These are phyloP conservation scores for Parascedosporium putredinis DNA, from an alignment of 2,329 filamentous ascomycete species.

Conservation along the genomic window DNA sequence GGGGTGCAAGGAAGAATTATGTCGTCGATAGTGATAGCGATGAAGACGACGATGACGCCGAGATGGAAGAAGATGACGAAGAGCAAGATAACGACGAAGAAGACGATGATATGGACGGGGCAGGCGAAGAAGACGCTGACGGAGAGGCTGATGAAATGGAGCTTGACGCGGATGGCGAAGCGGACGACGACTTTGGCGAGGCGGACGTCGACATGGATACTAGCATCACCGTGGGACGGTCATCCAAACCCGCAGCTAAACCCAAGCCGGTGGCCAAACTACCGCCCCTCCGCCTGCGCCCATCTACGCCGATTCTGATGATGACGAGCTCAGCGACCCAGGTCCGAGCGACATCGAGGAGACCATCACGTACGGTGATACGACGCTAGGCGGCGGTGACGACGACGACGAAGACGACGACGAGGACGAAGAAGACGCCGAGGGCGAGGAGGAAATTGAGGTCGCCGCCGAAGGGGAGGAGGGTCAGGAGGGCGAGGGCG, in stretches of 20 bases:
- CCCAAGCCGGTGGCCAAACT: slow-evolving; percentile 24
- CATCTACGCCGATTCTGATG: slow-evolving; percentile 36
- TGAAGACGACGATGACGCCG: slow-evolving; percentile 31
- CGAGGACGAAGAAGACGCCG: no score
- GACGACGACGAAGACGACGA: slow-evolving; percentile 39
- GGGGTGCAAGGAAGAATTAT: slow-evolving; percentile 48
- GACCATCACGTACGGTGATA: slow-evolving; percentile 30
- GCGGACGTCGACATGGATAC: slow-evolving; percentile 37
- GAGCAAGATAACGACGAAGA: slow-evolving; percentile 28
- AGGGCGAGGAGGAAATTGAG: slow-evolving; percentile 28
- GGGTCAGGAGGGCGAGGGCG: slow-evolving; percentile 26
- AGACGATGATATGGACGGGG: slow-evolving; percentile 19
- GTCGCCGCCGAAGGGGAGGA: slow-evolving; percentile 26
- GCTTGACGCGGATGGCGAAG: slow-evolving; percentile 24
- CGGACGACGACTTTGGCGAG: slow-evolving; percentile 32
- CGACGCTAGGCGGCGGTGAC: slow-evolving; percentile 33
- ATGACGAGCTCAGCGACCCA: slow-evolving; percentile 45
- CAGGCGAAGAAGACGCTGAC: slow-evolving; percentile 19
- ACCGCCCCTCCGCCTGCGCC: slow-evolving; percentile 21
- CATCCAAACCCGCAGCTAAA: slow-evolving; percentile 19
- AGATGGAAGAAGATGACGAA: slow-evolving; percentile 22
- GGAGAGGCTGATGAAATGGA: slow-evolving; percentile 29
- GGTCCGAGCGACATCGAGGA: slow-evolving; percentile 33
- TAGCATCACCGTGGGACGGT: slow-evolving; percentile 40
- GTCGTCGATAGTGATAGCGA: slow-evolving; percentile 45